These are phyloP conservation scores for Fragaria vesca DNA, from an alignment of 306 rosid species.

Conservation along the genomic window DNA sequence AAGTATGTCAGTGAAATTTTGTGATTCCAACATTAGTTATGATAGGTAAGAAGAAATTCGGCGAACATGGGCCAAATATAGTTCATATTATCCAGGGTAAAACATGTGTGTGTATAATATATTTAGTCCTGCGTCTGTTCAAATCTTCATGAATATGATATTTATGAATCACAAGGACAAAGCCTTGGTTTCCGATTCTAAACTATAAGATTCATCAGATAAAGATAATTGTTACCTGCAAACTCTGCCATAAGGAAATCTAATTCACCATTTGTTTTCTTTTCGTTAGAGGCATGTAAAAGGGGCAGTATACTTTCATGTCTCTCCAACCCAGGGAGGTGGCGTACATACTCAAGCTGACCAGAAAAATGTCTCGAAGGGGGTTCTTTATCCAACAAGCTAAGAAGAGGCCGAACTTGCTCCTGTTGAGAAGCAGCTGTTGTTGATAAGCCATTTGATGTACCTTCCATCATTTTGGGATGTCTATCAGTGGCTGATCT, in stretches of 20 bases:
- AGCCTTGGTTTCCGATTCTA: background rate
- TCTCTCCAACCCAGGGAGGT: constrained; percentile 84
- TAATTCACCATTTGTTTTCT: constrained; percentile 84
- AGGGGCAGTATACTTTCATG: constrained; percentile 97
- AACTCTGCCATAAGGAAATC: constrained; percentile 98
- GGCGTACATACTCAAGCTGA: constrained; percentile 93
- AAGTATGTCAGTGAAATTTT: background rate
- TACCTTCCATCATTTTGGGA: constrained; percentile 62
- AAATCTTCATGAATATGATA: background rate
- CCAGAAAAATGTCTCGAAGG: constrained; percentile 94
- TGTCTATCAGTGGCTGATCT: constrained; percentile 73
- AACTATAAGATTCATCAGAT: background rate
- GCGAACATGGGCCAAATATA: background rate
- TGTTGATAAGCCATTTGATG: constrained; percentile 62
- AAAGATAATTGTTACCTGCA: constrained; percentile 60
- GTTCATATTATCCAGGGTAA: background rate
- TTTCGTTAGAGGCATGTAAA: constrained; percentile 81
- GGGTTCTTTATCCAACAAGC: constrained; percentile 95
- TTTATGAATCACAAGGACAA: background rate
- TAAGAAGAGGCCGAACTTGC: constrained; percentile 95
- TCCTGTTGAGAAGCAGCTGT: constrained; percentile 61
- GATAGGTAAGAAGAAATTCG: background rate
- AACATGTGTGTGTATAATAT: no score
- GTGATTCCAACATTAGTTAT: background rate
- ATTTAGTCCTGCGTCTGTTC: background rate